A percentile compares a stretch with the other conserved stretches of the same genome.
These are phyloP conservation scores for Dactylellina drechsleri DNA, from an alignment of 2,329 filamentous ascomycete genomes.

Conservation along the genomic window DNA sequence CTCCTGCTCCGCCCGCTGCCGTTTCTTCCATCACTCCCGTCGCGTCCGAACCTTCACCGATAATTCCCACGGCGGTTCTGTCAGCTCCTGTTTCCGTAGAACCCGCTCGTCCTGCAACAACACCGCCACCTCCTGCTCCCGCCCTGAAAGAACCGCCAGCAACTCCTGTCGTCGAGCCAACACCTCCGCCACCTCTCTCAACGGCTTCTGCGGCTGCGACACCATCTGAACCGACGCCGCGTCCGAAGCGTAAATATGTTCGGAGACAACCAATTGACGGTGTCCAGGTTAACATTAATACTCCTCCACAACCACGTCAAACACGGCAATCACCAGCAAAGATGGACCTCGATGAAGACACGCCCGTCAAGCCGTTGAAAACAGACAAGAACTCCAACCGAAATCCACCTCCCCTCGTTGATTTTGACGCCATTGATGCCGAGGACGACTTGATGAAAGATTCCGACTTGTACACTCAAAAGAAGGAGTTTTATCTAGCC, in stretches of 20 bases:
- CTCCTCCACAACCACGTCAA: constrained; percentile 36
- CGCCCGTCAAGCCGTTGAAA: constrained; percentile 31
- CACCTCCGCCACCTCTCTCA: constrained; percentile 22
- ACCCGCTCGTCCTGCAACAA: constrained; percentile 11
- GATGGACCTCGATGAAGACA: constrained; percentile 52
- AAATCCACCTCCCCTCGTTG: constrained; percentile 32
- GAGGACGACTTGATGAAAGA: constrained; percentile 39
- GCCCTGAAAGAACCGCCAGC: constrained; percentile 23
- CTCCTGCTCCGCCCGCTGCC: constrained; percentile 7
- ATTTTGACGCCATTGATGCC: constrained; percentile 49
- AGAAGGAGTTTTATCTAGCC: constrained; percentile 54
- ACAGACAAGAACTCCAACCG: constrained; percentile 46
- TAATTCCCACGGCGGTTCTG: constrained; percentile 7
- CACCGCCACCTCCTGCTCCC: constrained; percentile 26
- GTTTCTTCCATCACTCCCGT: constrained; percentile 18
- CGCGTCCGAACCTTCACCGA: constrained; percentile 43
- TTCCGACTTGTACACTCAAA: constrained; percentile 29
- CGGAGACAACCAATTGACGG: constrained; percentile 37
- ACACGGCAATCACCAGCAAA: constrained; percentile 47
- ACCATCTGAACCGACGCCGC: constrained; percentile 36
- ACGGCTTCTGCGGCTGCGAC: constrained; percentile 31
- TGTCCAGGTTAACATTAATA: constrained; percentile 31
- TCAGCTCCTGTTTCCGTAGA: constrained; percentile 22
- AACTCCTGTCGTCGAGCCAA: constrained; percentile 13
- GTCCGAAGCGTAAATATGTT: constrained; percentile 49